Evolutionary conservation across 805 yeast genomes (phyloP), one percentile per base, ranked within the genome.

Genomic region (Metschnikowia hibisci): DNA sequence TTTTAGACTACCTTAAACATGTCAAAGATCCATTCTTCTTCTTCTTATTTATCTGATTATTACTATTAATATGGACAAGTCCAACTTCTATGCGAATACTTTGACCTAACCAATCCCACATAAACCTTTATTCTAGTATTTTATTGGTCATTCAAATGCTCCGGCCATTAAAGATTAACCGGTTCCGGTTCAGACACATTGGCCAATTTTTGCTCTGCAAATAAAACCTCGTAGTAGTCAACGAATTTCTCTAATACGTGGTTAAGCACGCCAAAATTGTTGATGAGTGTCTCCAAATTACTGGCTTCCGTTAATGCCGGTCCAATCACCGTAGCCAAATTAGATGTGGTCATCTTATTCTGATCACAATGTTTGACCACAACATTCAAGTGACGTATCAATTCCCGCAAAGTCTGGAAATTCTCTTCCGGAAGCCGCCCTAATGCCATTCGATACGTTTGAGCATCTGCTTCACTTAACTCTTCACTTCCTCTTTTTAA

Each of bases 311-410:
- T 76, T 42, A 78, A 68, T 3, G 80, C 76, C 1, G 82, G 82
- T 1, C 82, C 82, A 49, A 91, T 84, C 6, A 91, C 96, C 43
- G 95, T 91, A 4, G 96, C 95, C 56, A 91, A 66, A 58, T 91
- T 91, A 1, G 88, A 82, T 3, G 95, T 79, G 43, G 84, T 87
- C 98, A 91, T 91, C 60, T 82, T 82, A 65, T 91, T 91, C 36
- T 66, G 67, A 9, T 77, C 81, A 34, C 82, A 81, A 56, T 80
- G 81, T 45, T 74, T 75, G 42, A 84, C 81, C 18, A 91, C 82
- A 51, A 74, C 74, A 50, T 76, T 71, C 67, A 90, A 73, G 66
- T 90, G 98, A 33, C 71, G 65, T 30, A 84, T 71, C 42, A 91
- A 69, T 38, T 84, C 65, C 55, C 78, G 78, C 60, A 91, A 69